Conservation (phyloP, 768 basidiomycete species). For the Podaxis rugospora region DNA sequence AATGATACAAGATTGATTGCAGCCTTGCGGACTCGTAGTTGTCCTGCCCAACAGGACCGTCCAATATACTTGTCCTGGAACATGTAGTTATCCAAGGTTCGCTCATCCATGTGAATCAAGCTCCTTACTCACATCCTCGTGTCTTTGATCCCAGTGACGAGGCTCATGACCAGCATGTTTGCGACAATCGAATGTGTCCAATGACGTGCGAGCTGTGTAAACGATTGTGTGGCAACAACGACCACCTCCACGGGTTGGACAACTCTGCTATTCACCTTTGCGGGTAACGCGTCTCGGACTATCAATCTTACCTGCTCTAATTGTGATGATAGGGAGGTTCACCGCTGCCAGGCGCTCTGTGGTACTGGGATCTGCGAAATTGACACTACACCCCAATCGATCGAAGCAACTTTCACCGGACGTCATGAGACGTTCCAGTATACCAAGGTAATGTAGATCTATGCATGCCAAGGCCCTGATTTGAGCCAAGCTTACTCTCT, state of each 20-base stretch:
- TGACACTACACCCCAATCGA: constrained; percentile 51
- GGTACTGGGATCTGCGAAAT: constrained; percentile 54
- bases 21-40: constrained; percentile 38
- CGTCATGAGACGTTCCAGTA: constrained; percentile 59
- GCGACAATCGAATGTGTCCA: constrained; percentile 51
- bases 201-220: constrained; percentile 51
- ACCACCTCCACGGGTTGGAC: constrained; percentile 52
- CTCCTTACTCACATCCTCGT: background rate
- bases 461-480: no score
- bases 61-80: constrained; percentile 35
- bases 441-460: constrained; percentile 42
- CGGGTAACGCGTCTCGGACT: constrained; percentile 32
- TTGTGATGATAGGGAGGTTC: constrained; percentile 38
- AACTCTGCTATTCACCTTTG: constrained; percentile 44
- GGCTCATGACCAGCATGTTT: constrained; percentile 42
- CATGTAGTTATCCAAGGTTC: constrained; percentile 40
- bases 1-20: background rate
- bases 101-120: background rate
- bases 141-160: constrained; percentile 30
- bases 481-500: background rate
- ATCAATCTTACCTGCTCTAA: background rate
- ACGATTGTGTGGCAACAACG: constrained; percentile 39
- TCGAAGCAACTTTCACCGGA: constrained; percentile 60
- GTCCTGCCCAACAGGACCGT: constrained; percentile 19
- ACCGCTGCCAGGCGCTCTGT: constrained; percentile 42